Evolutionary conservation across 371 early-diverging fungal genomes (phyloP), one percentile per base, ranked within the genome.

Genomic region (Chytridium lagenaria): DNA sequence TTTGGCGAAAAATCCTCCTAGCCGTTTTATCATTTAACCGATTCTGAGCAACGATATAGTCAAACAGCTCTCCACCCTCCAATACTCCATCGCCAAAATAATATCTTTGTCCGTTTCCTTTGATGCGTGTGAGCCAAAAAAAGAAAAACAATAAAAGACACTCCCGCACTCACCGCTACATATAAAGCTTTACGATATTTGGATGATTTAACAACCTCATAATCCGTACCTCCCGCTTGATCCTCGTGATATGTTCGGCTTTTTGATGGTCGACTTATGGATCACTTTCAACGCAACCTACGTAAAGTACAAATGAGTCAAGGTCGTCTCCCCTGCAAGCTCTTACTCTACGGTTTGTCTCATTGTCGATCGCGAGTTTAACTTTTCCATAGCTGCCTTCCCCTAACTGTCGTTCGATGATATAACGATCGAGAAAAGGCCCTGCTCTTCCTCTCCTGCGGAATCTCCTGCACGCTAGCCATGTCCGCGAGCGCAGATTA

Each of bases 171-270:
- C 26, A 52, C 55, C 69, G 92, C 92, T 12, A 96, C 95, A 79
- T 96, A 77, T 92, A 89, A 3, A 97, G 84, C 70, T 90, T 90
- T 36, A 97, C 94, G 70, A 97, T 92, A 77, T 95, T 90, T 40
- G 90, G 88, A 75, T 95, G 95, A 69, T 92, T 85, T 15, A 96
- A 83, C 64, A 92, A 79, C 78, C 94, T 94, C 91, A 97, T 92
- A 67, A 97, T 89, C 36, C 89, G 81, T 39, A 94, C 90, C 83
- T 97, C 98, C 38, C 98, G 91, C 44, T 92, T 91, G 23, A 95
- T 80, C 55, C 93, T 90, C 30, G 86, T 83, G 72, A 94, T 87
- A 52, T 52, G 71, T 77, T 93, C 92, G 93, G 89, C 44, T 93
- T 88, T 77, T 91, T 92, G 66, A 94, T 89, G 5, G 87, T 88